Evolutionary conservation across 192 early-diverging fungal genomes (phyloP), one percentile per base, ranked within the genome.

Genomic region (Thoreauomyces humboldtii): DNA sequence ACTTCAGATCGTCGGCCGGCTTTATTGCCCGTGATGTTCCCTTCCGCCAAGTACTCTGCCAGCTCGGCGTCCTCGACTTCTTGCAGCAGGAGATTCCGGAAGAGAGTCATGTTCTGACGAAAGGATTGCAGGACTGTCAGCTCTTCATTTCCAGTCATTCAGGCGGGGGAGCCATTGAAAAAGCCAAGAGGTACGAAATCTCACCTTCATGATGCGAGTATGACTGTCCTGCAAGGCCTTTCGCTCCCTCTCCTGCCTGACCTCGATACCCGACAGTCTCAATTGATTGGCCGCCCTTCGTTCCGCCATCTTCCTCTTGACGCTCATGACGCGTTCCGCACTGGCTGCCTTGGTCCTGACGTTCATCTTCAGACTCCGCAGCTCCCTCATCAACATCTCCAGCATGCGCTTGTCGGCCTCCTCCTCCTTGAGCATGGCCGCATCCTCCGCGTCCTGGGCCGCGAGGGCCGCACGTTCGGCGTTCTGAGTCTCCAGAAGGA

Each of bases 181-280:
- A 24, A 17, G 34, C 15, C 28, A 58, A 35, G 31, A 58, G 17
- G 31, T 37, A 41, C 17, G n/a, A 47, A 48, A 46, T 15, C 65
- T 4, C 27, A 67, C 65, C 58, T 65, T 65, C 44, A 65, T 51
- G 33, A 72, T 65, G 31, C 70, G 42, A 44, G 43, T 28, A 33
- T 72, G 70, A 31, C 34, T 60, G 2, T 72, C 70, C 35, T 53
- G 46, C 47, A 72, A 59, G 6, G 63, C 63, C 36, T 60, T 57
- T 31, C 70, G 28, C 57, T 72, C 70, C 24, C 70, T 45, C 51
- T 72, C 63, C 38, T 72, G 70, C 12, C 70, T 12, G 44, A 60
- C 38, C 38, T 72, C 70, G 22, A 65, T 46, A 22, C 38, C 42
- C n/a, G 27, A 28, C 44, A 72, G 11, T n/a, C 63, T 22, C 47